Evolutionary conservation across 345 rosid species (phyloP).

Genomic region (Pelargonium nanum): DNA sequence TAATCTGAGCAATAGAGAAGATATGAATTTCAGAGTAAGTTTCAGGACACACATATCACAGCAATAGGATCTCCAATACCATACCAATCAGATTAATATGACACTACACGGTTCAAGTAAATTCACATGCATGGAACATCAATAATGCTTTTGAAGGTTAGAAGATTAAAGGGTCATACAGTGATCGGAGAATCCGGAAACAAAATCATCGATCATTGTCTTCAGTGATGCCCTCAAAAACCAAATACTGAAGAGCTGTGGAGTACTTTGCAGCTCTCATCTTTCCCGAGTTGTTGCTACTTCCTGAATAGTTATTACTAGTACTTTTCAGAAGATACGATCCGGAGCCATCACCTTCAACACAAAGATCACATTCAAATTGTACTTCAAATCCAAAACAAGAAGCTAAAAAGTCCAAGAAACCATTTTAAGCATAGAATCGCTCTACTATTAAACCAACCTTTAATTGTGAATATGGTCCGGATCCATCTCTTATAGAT

Average conservation of each 20-base stretch:
- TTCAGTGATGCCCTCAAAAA: constrained; percentile 34
- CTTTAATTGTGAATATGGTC: constrained; percentile 44
- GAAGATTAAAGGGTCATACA: background rate
- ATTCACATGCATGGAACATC: background rate
- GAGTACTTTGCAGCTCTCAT: constrained; percentile 44
- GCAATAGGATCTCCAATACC: no score
- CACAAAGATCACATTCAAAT: background rate
- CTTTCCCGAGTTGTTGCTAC: constrained; percentile 8
- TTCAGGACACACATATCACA: no score
- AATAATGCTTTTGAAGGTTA: background rate
- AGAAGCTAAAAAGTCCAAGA: background rate
- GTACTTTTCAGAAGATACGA: constrained; percentile 45
- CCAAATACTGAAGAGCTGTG: constrained; percentile 32
- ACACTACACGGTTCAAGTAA: no score
- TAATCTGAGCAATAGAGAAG: no score
- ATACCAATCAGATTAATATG: no score
- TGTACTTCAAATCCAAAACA: background rate
- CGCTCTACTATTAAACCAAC: constrained; percentile 18
- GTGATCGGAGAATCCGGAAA: background rate
- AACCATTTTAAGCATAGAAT: background rate
- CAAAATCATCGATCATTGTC: constrained; percentile 19
- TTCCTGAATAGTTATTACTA: constrained; percentile 9
- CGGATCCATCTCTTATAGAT: constrained; percentile 74
- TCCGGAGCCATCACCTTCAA: constrained; percentile 55
- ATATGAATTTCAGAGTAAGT: no score